A percentile compares a stretch with the other conserved stretches of the same genome.
These are phyloP conservation scores for Blastobotrys aristatus DNA, from an alignment of 1,139 yeast genomes.

Conservation along the genomic window DNA sequence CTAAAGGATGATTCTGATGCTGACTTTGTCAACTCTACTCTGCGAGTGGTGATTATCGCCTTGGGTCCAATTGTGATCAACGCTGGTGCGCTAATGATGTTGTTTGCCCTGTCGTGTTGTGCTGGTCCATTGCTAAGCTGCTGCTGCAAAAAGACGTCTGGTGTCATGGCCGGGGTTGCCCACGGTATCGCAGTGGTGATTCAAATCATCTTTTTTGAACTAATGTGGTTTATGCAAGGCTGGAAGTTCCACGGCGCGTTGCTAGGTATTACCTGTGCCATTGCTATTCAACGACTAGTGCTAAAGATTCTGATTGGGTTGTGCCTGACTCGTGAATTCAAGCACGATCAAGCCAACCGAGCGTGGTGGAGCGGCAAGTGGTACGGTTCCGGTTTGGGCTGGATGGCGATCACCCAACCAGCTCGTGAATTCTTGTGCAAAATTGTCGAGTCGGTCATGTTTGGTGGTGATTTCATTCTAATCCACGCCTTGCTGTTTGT, in stretches of 20 bases:
- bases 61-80: conserved; percentile 89
- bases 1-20: conserved; percentile 44
- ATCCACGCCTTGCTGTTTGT: conserved; percentile 85
- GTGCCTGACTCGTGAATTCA: conserved; percentile 91
- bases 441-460: conserved; percentile 89
- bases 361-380: conserved; percentile 99
- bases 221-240: conserved; percentile 96
- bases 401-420: conserved; percentile 96
- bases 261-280: conserved; percentile 78
- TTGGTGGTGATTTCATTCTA: conserved; percentile 92
- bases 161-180: conserved; percentile 94
- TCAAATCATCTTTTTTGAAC: conserved; percentile 80
- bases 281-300: conserved; percentile 81
- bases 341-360: conserved; percentile 92
- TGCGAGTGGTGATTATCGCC: conserved; percentile 84
- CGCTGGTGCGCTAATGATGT: conserved; percentile 59
- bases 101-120: conserved; percentile 86
- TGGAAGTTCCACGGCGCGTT: conserved; percentile 85
- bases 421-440: conserved; percentile 93
- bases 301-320: conserved; percentile 79
- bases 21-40: conserved; percentile 65
- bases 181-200: conserved; percentile 91
- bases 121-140: conserved; percentile 92
- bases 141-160: conserved; percentile 97
- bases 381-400: conserved; percentile 93